Evolutionary conservation across 2,329 filamentous ascomycete species (phyloP).

Genomic region (Aspergillus sp.): DNA sequence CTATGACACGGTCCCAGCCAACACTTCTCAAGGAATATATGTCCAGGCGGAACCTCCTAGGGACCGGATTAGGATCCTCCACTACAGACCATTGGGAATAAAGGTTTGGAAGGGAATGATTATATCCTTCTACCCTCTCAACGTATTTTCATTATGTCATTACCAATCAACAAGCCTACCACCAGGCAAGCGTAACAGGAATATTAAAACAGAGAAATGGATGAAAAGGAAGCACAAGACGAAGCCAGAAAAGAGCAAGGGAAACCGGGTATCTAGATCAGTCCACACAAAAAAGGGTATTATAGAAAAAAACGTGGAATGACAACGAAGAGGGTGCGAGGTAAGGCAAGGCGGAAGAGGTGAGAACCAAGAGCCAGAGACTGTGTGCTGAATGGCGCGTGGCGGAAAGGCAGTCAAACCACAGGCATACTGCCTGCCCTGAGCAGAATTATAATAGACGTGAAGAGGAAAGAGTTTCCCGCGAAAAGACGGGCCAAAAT

Average conservation of each 20-base stretch:
- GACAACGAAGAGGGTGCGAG: not conserved
- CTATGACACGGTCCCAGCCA: too few relatives aligned
- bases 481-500: too few relatives aligned
- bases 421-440: not conserved
- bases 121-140: not conserved
- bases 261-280: slow-evolving; percentile 28
- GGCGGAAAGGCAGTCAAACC: not conserved
- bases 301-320: slow-evolving; percentile 26
- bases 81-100: too few relatives aligned
- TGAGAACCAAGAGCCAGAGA: not conserved
- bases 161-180: not conserved
- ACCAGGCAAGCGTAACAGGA: not conserved
- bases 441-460: not conserved
- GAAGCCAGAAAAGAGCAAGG: slow-evolving; percentile 16
- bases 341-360: not conserved
- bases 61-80: too few relatives aligned
- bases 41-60: too few relatives aligned
- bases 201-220: not conserved
- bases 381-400: not conserved
- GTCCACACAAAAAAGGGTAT: slow-evolving; percentile 13
- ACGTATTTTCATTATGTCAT: not conserved
- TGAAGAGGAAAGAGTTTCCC: not conserved
- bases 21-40: too few relatives aligned
- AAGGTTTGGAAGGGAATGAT: not conserved
- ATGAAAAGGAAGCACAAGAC: slow-evolving; percentile 3